Conservation (phyloP, 331 rosid species). For the Cydonia oblonga region DNA sequence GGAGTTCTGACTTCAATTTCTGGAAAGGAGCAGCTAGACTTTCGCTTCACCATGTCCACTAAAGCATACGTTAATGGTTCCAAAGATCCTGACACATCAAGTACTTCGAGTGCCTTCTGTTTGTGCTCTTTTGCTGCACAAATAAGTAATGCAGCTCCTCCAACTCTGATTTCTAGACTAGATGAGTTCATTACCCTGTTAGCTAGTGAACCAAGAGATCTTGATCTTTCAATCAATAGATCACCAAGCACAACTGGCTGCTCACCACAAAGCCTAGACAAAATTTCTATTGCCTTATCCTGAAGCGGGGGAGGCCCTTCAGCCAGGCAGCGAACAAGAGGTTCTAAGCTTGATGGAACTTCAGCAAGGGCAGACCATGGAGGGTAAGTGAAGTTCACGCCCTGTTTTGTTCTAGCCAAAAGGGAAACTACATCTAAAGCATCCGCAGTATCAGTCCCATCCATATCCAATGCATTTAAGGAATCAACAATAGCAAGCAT, state of each 20-base stretch:
- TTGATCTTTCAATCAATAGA: constrained; percentile 44
- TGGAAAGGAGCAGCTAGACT: constrained; percentile 35
- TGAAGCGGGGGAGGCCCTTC: constrained; percentile 77
- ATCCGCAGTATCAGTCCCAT: constrained; percentile 56
- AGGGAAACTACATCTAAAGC: constrained; percentile 70
- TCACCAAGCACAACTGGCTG: constrained; percentile 57
- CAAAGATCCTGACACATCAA: constrained; percentile 49
- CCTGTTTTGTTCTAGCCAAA: constrained; percentile 65
- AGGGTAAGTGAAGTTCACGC: constrained; percentile 36
- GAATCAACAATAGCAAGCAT: constrained; percentile 73
- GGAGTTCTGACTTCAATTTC: constrained; percentile 52
- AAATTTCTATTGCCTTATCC: constrained; percentile 80
- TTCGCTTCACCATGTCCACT: constrained; percentile 67
- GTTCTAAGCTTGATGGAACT: constrained; percentile 59
- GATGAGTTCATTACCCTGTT: constrained; percentile 64
- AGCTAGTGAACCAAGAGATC: constrained; percentile 63
- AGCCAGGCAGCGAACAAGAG: constrained; percentile 62
- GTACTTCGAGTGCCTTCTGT: constrained; percentile 54
- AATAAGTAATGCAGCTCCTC: constrained; percentile 72
- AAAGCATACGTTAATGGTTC: constrained; percentile 51
- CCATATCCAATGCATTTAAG: constrained; percentile 49
- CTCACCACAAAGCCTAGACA: constrained; percentile 75
- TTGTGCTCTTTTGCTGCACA: constrained; percentile 71
- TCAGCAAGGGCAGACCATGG: constrained; percentile 67
- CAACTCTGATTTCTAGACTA: constrained; percentile 66